Conservation (phyloP, 2,329 filamentous ascomycete species). For the Fusarium sp. region DNA sequence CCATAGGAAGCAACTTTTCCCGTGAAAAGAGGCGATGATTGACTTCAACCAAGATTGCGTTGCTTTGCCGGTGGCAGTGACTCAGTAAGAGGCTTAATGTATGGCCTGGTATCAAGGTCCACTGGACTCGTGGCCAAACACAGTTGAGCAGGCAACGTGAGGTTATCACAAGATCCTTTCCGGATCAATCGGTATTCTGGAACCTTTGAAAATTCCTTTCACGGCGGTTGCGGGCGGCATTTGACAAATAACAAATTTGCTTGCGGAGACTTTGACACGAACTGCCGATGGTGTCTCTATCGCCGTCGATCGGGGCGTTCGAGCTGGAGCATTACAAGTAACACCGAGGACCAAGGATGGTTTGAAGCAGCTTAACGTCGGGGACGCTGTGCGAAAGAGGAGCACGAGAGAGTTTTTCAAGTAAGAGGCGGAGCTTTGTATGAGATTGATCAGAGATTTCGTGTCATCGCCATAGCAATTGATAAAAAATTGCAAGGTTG, state of each 20-base stretch:
- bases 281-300: slow-evolving; percentile 8
- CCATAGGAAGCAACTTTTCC: neutral
- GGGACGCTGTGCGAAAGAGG: slow-evolving; percentile 25
- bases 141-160: slow-evolving; percentile 23
- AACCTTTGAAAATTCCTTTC: neutral
- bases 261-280: slow-evolving; percentile 6
- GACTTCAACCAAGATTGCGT: slow-evolving; percentile 13
- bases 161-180: slow-evolving; percentile 16
- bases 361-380: slow-evolving; percentile 23
- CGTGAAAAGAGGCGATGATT: neutral
- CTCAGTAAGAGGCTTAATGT: neutral
- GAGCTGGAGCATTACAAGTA: slow-evolving; percentile 20
- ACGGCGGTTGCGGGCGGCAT: neutral
- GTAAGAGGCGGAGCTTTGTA: slow-evolving; percentile 13
- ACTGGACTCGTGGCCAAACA: slow-evolving; percentile 8
- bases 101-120: neutral
- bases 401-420: slow-evolving; percentile 8
- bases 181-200: neutral
- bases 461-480: slow-evolving; percentile 32
- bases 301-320: slow-evolving; percentile 5
- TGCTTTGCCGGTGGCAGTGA: neutral
- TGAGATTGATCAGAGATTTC: slow-evolving; percentile 24
- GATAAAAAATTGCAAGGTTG: slow-evolving; percentile 30
- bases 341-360: slow-evolving; percentile 22
- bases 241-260: slow-evolving; percentile 1